Evolutionary conservation across 495 filamentous ascomycete genomes (phyloP).

Genomic region (Melanomma pulvis-pyrius): DNA sequence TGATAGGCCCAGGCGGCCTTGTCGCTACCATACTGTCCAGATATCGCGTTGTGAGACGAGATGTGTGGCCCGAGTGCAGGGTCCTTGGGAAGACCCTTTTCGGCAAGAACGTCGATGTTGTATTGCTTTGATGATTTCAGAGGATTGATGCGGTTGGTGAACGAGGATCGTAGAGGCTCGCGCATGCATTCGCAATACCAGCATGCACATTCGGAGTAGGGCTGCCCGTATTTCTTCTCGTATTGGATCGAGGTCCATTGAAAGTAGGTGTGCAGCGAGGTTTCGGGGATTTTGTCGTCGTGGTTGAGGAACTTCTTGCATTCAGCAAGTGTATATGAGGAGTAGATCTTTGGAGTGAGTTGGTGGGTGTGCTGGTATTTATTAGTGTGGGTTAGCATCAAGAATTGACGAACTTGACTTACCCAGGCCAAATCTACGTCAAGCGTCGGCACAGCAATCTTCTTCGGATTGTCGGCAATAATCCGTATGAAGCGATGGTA

Average conservation of each 20-base stretch:
- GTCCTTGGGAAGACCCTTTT: conserved; percentile 50
- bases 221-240: conserved; percentile 61
- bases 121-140: conserved; percentile 48
- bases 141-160: conserved; percentile 43
- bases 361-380: conserved; percentile 55
- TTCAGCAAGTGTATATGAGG: conserved; percentile 51
- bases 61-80: conserved; percentile 67
- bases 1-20: neutral
- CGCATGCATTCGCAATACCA: conserved; percentile 89
- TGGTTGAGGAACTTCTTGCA: conserved; percentile 70
- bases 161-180: conserved; percentile 57
- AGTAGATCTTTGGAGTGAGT: conserved; percentile 67
- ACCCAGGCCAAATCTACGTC: conserved; percentile 86
- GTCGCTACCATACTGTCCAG: neutral
- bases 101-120: conserved; percentile 50
- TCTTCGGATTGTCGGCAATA: conserved; percentile 57
- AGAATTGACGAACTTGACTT: conserved; percentile 54
- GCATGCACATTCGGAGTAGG: conserved; percentile 84
- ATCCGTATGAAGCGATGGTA: conserved; percentile 72
- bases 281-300: conserved; percentile 80
- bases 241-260: conserved; percentile 76
- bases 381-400: conserved; percentile 41
- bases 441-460: conserved; percentile 75
- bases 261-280: conserved; percentile 63
- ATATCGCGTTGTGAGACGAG: conserved; percentile 66